phyloP scores from a whole-genome alignment of 2,329 filamentous ascomycete genomes.

The Didymella segeticola region DNA sequence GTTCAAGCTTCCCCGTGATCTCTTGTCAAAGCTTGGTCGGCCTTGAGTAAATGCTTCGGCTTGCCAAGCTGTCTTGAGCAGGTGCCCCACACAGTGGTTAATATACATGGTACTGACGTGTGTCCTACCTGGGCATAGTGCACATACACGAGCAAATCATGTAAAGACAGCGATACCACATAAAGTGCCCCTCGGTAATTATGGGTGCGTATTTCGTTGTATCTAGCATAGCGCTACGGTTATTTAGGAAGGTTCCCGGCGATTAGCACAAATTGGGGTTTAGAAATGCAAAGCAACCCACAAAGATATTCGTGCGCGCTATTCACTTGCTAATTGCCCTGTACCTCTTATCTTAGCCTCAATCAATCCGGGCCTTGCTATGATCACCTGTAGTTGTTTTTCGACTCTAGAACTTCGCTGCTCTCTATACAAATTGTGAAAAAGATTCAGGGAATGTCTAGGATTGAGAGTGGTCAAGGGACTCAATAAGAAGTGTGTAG shows the following conservation, averaged over 20 bases:
- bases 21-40: conserved; percentile 17
- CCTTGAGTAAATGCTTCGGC: conserved; percentile 17
- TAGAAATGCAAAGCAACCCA: too few species aligned
- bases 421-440: too few species aligned
- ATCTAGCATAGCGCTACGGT: neutral
- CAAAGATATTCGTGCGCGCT: too few species aligned
- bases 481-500: too few species aligned
- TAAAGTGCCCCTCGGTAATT: neutral
- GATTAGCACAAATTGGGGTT: conserved; percentile 5
- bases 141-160: neutral
- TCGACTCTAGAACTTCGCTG: too few species aligned
- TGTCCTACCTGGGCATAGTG: neutral
- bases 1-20: conserved; percentile 9
- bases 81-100: neutral
- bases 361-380: too few species aligned
- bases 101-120: neutral
- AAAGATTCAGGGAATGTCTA: too few species aligned
- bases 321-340: too few species aligned
- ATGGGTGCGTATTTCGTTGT: neutral
- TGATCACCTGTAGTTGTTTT: too few species aligned
- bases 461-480: too few species aligned
- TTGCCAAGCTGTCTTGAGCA: conserved; percentile 18
- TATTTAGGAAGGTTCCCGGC: conserved; percentile 14
- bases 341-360: too few species aligned
- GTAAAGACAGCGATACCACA: neutral